These are phyloP conservation scores for Catenaria anguillulae DNA, from an alignment of 371 early-diverging fungal genomes.

Conservation along the genomic window DNA sequence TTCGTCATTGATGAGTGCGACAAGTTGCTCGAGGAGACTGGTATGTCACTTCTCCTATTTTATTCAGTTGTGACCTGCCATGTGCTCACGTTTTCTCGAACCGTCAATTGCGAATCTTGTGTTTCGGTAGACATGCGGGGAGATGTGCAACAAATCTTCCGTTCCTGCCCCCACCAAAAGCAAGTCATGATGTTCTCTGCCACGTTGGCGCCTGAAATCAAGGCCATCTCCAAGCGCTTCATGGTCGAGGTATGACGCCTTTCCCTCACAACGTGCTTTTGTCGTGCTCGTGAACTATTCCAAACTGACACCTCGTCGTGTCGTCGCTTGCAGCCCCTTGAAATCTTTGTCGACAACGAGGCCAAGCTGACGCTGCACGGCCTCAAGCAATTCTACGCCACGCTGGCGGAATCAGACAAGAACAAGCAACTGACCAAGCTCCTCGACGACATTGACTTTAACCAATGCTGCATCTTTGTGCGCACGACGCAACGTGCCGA, in stretches of 20 bases:
- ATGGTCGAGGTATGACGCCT: conserved; percentile 55
- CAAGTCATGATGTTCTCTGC: conserved; percentile 98
- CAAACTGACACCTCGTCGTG: neutral
- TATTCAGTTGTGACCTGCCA: neutral
- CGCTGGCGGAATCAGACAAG: conserved; percentile 74
- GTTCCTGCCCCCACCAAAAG: conserved; percentile 84
- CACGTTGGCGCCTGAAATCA: conserved; percentile 82
- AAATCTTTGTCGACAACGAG: conserved; percentile 97
- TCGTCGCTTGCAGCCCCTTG: conserved; percentile 79
- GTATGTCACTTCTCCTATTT: conserved; percentile 33
- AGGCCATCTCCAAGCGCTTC: conserved; percentile 86
- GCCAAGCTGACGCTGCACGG: conserved; percentile 95
- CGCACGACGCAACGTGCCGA: conserved; percentile 79
- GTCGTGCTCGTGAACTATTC: neutral
- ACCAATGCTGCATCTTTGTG: conserved; percentile 96
- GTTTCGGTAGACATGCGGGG: conserved; percentile 71
- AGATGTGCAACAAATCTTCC: conserved; percentile 93
- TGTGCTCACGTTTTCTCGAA: neutral
- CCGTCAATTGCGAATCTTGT: neutral
- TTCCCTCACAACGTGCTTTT: conserved; percentile 44
- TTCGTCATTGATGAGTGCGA: conserved; percentile 99
- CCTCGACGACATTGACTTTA: conserved; percentile 87
- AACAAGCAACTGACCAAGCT: conserved; percentile 85
- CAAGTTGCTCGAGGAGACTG: conserved; percentile 80
- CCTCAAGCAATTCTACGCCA: conserved; percentile 88